Conservation (phyloP, 257 asterid genomes). For the Salvia hispanica region DNA sequence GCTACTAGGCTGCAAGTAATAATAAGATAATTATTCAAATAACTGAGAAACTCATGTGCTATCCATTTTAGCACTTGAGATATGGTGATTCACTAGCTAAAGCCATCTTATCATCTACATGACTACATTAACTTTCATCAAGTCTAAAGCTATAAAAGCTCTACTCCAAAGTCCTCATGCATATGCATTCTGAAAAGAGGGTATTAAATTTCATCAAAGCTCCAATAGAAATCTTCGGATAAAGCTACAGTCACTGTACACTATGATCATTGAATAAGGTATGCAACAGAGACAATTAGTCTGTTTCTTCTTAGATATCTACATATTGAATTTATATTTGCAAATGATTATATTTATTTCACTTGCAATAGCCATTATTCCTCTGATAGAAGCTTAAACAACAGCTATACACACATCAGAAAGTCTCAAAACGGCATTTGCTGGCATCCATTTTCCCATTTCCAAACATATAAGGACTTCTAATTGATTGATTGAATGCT, state of each 20-base stretch:
- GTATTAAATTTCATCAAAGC: background rate
- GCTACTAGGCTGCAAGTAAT: constrained; percentile 57
- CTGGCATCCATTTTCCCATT: background rate
- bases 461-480: background rate
- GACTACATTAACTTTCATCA: constrained; percentile 6
- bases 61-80: constrained; percentile 21
- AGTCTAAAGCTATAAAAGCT: background rate
- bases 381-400: background rate
- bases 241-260: constrained; percentile 7
- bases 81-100: constrained; percentile 7
- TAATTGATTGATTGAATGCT: background rate
- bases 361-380: constrained; percentile 3
- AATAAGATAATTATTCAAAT: constrained; percentile 45
- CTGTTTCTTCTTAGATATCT: constrained; percentile 7
- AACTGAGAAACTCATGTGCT: constrained; percentile 22
- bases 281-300: background rate
- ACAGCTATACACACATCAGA: no score
- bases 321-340: background rate
- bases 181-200: background rate
- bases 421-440: no score
- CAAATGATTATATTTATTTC: constrained; percentile 4
- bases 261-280: constrained; percentile 12
- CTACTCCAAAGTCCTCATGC: constrained; percentile 8
- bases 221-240: background rate
- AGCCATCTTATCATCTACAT: constrained; percentile 14